Percentiles rank a stretch among this genome's conserved stretches.
These are phyloP conservation scores for Trametes punicea DNA, from an alignment of 768 basidiomycete species.

Conservation along the genomic window DNA sequence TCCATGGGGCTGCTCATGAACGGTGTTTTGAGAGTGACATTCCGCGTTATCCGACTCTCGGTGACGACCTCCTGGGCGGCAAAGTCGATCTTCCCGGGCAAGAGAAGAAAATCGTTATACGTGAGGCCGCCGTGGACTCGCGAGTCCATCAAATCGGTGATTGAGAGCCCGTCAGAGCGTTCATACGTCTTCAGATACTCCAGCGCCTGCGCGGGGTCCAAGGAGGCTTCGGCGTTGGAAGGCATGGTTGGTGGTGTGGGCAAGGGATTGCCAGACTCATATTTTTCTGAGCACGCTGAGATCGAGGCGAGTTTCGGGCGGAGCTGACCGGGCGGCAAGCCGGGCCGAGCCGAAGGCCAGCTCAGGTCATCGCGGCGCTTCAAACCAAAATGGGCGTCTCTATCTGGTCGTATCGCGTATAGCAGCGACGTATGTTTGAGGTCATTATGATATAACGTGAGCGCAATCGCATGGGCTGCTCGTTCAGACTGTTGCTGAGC, in stretches of 20 bases:
- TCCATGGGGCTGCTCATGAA: conserved; percentile 99
- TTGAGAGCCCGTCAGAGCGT: conserved; percentile 77
- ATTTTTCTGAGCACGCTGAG: conserved; percentile 11
- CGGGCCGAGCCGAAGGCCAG: background rate
- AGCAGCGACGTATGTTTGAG: no score
- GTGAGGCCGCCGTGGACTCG: conserved; percentile 86
- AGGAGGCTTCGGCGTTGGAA: conserved; percentile 34
- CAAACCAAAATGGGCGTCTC: no score
- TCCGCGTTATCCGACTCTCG: conserved; percentile 86
- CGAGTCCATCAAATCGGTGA: conserved; percentile 85
- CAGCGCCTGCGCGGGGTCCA: conserved; percentile 71
- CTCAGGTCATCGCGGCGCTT: no score
- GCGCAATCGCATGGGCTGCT: no score
- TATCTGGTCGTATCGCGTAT: no score
- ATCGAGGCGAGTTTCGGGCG: conserved; percentile 5
- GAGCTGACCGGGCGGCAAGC: background rate
- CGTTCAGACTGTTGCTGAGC: no score
- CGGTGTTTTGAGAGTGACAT: conserved; percentile 89
- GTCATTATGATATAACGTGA: no score
- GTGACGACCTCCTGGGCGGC: conserved; percentile 74
- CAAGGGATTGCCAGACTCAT: conserved; percentile 18
- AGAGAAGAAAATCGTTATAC: conserved; percentile 94
- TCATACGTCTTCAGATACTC: conserved; percentile 71
- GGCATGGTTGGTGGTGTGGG: conserved; percentile 27
- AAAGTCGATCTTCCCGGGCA: conserved; percentile 97